Evolutionary conservation across 352 stramenopile genomes (phyloP).

Genomic region (Phytophthora aleatoria): DNA sequence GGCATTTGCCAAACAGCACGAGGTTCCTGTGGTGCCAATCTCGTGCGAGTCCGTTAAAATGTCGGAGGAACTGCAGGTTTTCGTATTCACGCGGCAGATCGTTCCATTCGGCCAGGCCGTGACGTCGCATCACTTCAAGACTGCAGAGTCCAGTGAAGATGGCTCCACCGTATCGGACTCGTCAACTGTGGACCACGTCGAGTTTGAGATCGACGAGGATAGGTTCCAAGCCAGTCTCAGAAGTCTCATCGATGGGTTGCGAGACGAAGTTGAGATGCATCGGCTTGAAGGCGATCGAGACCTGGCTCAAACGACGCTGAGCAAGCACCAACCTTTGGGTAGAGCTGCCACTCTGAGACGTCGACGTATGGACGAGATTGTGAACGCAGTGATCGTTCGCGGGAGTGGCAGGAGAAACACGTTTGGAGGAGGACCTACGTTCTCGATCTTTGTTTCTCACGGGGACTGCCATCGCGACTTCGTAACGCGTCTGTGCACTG

Average conservation of each 20-base stretch:
- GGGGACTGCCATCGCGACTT: conserved; percentile 78
- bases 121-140: conserved; percentile 45
- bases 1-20: conserved; percentile 68
- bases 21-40: conserved; percentile 74
- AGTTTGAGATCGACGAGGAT: conserved; percentile 66
- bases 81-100: conserved; percentile 80
- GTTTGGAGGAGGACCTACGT: conserved; percentile 29
- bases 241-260: conserved; percentile 73
- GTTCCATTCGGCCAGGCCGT: conserved; percentile 73
- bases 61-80: conserved; percentile 77
- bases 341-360: conserved; percentile 25
- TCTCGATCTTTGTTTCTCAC: conserved; percentile 80
- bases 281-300: conserved; percentile 42
- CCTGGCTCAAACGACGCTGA: conserved; percentile 12
- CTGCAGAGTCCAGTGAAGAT: conserved; percentile 21
- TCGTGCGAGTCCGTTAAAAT: conserved; percentile 64
- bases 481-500: conserved; percentile 55
- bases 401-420: conserved; percentile 25
- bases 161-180: conserved; percentile 23
- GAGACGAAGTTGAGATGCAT: conserved; percentile 78
- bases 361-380: conserved; percentile 55
- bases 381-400: conserved; percentile 57
- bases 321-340: conserved; percentile 23
- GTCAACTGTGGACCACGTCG: conserved; percentile 28
- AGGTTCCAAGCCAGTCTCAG: conserved; percentile 70